Evolutionary conservation across 176 grass and related monocot genomes (phyloP), one percentile per base, ranked within the genome.

Genomic region (Musa beccarii): DNA sequence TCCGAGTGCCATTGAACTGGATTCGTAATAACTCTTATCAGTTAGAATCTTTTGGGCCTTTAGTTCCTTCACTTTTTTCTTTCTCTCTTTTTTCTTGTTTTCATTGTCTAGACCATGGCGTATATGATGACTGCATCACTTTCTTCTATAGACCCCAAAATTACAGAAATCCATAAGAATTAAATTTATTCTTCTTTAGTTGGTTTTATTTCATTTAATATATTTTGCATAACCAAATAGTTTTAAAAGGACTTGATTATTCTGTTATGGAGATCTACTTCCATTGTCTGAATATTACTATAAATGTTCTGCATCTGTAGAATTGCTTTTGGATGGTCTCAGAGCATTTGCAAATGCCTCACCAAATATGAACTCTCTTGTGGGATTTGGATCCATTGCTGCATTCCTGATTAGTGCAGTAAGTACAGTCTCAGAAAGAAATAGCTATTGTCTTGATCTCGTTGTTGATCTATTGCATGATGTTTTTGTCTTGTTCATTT

Each of bases 301-400:
- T 43, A 43, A 43, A 43, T 43, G 34, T 43, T 43, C 34, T 0
- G 3, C 80, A 11, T 82, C 67, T 81, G 53, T 86, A 97, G 94
- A 91, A 85, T 93, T 97, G 85, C 80, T 97, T 73, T 97, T 93
- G 24, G 94, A 97, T 67, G 94, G 94, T 15, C 28, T 93, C 73
- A 83, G 94, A 85, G 90, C 94, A 66, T 93, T 97, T 82, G 88
- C 84, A 71, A 91, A 97, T 84, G 88, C 86, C 25, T 91, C 94
- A 49, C 94, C 94, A 49, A 97, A 97, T 79, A 97, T 97, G 94
- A 97, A 97, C 59, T 97, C 94, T 80, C 88, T 97, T 78, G 94
- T 97, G 75, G 94, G 94, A 76, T 93, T 93, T 55, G 94, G 94
- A 5, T 97, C 94, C 55, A 81, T 82, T 54, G 94, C 94, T 78